Evolutionary conservation across 352 stramenopile species (phyloP), one percentile per base, ranked within the genome.

Genomic region (Globisporangium carolinianum): DNA sequence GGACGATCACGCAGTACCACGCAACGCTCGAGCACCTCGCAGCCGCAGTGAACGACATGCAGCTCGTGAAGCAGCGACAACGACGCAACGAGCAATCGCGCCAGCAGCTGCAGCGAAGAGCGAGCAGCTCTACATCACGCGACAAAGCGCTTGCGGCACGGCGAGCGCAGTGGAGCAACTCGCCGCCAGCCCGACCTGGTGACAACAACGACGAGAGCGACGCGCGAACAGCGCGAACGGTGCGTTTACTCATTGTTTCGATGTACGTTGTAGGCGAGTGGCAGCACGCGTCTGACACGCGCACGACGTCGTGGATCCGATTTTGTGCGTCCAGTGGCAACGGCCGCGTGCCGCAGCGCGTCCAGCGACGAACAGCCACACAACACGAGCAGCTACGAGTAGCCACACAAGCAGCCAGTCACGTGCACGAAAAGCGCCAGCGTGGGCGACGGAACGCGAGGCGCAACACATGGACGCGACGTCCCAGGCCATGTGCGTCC

Each of bases 1-100:
- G 59, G 24, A 50, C 67, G 11, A 66, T 87, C 4, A 48, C 75
- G 15, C 69, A 83, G 51, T 86, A 87, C 58, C 59, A 68, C 41
- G 67, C 68, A 52, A 68, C 65, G 45, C 62, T 89, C 47, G 55
- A 84, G 24, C 61, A 75, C 1, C 51, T 89, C 14, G 45, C 54
- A 15, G 43, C 60, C 8, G 61, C 56, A 12, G 61, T 65, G 17
- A 64, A 32, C 48, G 63, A 71, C 38, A 47, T 77, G 47, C 66
- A 74, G 43, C 50, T 66, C 46, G 56, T 47, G 7, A 62, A 72
- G 53, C 68, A 62, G 57, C 66, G 62, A 35, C 46, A 56, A 12
- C 47, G 58, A 38, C 46, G 47, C 4, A 52, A 64, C 15, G 17
- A 39, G n/a, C 47, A 32, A 41, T 15, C 38, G 38, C 47, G 47